These are phyloP conservation scores for Mycena epipterygia DNA, from an alignment of 768 basidiomycete genomes.

Conservation along the genomic window DNA sequence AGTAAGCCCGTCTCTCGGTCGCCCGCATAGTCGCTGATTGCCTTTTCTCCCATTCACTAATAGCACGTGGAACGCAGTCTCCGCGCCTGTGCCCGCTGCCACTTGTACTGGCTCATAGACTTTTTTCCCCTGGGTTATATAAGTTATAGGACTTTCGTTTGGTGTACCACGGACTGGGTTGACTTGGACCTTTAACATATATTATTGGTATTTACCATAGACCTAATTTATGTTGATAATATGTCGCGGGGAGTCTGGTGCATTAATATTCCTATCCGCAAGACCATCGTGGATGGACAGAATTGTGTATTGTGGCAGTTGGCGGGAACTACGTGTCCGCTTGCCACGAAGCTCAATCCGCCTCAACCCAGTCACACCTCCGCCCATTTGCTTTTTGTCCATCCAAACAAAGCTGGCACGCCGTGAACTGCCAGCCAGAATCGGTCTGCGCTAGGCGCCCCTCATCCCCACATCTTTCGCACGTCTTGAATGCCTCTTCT, in stretches of 20 bases:
- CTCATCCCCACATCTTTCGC: slow-evolving; percentile 22
- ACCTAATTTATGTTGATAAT: too few species aligned
- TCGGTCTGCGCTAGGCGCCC: background rate
- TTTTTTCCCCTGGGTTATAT: background rate
- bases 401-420: slow-evolving; percentile 8
- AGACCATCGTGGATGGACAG: too few species aligned
- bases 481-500: background rate
- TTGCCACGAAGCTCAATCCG: too few species aligned
- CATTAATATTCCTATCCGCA: too few species aligned
- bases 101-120: slow-evolving; percentile 53
- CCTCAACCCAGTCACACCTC: too few species aligned
- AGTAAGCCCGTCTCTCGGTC: slow-evolving; percentile 53
- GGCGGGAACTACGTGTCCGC: too few species aligned
- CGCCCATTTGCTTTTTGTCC: too few species aligned
- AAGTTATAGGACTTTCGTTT: background rate
- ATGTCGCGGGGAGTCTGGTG: too few species aligned
- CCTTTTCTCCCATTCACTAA: slow-evolving; percentile 11
- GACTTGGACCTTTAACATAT: background rate
- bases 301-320: too few species aligned
- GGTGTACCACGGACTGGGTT: too few species aligned
- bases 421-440: background rate
- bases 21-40: background rate
- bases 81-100: slow-evolving; percentile 60
- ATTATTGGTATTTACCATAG: background rate
- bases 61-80: slow-evolving; percentile 72